Percentiles rank a stretch among this genome's conserved stretches.
Conservation (phyloP, 306 rosid genomes). For the Datisca glomerata region DNA sequence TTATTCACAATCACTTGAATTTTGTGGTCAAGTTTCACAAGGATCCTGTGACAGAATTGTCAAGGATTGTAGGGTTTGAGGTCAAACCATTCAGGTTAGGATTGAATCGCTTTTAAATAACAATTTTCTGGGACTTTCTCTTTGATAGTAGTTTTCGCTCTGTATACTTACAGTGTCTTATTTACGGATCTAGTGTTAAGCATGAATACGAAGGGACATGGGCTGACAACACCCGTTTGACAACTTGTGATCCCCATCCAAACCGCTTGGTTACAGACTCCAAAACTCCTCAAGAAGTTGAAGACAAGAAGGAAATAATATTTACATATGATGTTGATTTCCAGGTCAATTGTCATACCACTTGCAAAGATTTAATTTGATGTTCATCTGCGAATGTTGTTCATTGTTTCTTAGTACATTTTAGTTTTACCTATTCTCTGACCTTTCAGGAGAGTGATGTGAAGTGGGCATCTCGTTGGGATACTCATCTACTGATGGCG, state of each 20-base stretch:
- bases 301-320: slow-evolving; percentile 67
- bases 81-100: slow-evolving; percentile 75
- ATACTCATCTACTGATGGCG: slow-evolving; percentile 89
- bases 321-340: slow-evolving; percentile 87
- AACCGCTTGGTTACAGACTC: slow-evolving; percentile 43
- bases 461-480: slow-evolving; percentile 99
- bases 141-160: no score
- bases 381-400: neutral
- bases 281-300: slow-evolving; percentile 79
- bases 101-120: neutral
- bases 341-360: slow-evolving; percentile 39
- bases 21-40: slow-evolving; percentile 80
- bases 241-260: slow-evolving; percentile 83
- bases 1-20: slow-evolving; percentile 87
- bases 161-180: no score
- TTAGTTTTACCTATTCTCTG: slow-evolving; percentile 5
- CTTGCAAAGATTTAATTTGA: neutral
- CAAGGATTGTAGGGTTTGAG: slow-evolving; percentile 97
- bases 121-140: neutral
- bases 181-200: slow-evolving; percentile 42
- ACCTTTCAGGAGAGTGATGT: slow-evolving; percentile 78
- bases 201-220: slow-evolving; percentile 72
- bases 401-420: neutral
- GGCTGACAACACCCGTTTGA: slow-evolving; percentile 39
- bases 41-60: slow-evolving; percentile 59